Conservation (phyloP, 305 asterid genomes). For the Fraxinus sp. region DNA sequence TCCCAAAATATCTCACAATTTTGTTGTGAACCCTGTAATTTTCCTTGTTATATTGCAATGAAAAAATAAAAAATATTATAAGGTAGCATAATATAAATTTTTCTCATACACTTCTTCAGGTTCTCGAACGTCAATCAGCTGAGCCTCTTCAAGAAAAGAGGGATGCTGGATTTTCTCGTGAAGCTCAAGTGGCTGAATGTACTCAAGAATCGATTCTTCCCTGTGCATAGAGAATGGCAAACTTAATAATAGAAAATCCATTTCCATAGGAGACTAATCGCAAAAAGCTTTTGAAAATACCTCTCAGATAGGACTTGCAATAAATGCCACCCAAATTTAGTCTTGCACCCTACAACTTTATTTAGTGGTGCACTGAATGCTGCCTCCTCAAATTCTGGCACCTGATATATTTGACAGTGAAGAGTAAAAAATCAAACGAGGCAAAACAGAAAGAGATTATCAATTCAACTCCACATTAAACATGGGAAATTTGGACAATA, state of each 20-base stretch:
- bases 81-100: slow-evolving; percentile 10
- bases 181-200: slow-evolving; percentile 70
- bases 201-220: slow-evolving; percentile 63
- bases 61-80: background rate
- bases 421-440: slow-evolving; percentile 13
- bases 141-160: slow-evolving; percentile 71
- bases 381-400: slow-evolving; percentile 94
- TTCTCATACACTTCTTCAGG: slow-evolving; percentile 92
- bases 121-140: slow-evolving; percentile 92
- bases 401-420: slow-evolving; percentile 48
- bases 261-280: slow-evolving; percentile 13
- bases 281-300: slow-evolving; percentile 33
- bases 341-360: slow-evolving; percentile 75
- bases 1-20: background rate
- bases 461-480: slow-evolving; percentile 7
- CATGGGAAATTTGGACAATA: background rate
- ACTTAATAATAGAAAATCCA: slow-evolving; percentile 23
- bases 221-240: slow-evolving; percentile 39
- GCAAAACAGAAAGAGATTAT: slow-evolving; percentile 1
- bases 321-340: slow-evolving; percentile 91
- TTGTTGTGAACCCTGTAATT: background rate
- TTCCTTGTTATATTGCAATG: background rate
- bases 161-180: slow-evolving; percentile 83
- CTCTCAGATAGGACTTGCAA: slow-evolving; percentile 94
- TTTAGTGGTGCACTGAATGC: slow-evolving; percentile 76